Evolutionary conservation across 2,329 filamentous ascomycete genomes (phyloP).

Genomic region (Penicillium griseofulvum): DNA sequence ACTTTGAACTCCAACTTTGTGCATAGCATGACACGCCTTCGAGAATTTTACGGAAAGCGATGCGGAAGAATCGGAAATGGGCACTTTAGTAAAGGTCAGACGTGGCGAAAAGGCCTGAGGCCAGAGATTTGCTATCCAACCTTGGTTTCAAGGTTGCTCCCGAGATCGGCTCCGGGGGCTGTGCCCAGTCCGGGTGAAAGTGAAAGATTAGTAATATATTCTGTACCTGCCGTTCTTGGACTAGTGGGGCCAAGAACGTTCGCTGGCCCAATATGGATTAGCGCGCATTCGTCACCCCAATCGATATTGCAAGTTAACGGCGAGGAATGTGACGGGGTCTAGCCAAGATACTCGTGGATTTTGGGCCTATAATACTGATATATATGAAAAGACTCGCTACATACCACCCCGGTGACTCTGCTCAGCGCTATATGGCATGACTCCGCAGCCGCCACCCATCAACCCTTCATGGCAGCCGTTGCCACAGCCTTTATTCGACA

Average conservation of each 20-base stretch:
- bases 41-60: too few relatives aligned
- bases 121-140: background rate
- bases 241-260: background rate
- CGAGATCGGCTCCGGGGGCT: background rate
- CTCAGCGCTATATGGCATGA: constrained; percentile 9
- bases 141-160: background rate
- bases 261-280: background rate
- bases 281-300: background rate
- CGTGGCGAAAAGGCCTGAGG: background rate
- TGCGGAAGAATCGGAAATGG: background rate
- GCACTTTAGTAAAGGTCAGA: background rate
- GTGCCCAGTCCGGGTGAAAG: background rate
- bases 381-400: background rate
- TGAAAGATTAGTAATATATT: background rate
- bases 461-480: constrained; percentile 4
- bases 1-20: background rate
- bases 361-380: too few relatives aligned
- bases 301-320: background rate
- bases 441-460: background rate
- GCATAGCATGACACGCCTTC: background rate
- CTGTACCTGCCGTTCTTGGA: background rate
- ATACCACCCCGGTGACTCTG: background rate
- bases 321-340: background rate
- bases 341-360: background rate
- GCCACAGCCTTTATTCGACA: constrained; percentile 10